These are phyloP conservation scores for Tympanopsis confertula DNA, from an alignment of 2,329 filamentous ascomycete species.

Conservation along the genomic window DNA sequence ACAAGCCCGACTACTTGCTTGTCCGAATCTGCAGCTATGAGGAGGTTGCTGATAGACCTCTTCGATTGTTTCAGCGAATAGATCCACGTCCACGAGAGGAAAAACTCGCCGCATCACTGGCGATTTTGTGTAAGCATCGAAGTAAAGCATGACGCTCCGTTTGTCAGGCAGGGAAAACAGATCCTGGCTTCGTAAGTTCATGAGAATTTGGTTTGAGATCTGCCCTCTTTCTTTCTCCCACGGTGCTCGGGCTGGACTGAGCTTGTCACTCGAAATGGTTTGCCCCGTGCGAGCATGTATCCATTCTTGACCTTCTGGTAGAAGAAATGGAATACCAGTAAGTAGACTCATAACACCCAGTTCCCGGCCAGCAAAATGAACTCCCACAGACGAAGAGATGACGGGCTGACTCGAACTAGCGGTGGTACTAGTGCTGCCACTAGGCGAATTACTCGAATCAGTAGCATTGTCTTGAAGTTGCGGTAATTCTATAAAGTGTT, in stretches of 20 bases:
- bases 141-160: constrained; percentile 11
- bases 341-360: background rate
- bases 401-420: too few species aligned
- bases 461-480: too few species aligned
- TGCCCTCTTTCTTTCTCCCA: background rate
- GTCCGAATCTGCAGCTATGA: constrained; percentile 9
- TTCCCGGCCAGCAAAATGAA: background rate
- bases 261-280: background rate
- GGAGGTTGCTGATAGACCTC: constrained; percentile 24
- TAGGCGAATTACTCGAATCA: too few species aligned
- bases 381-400: background rate
- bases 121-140: constrained; percentile 8
- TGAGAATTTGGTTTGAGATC: background rate
- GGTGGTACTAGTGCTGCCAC: too few species aligned
- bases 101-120: constrained; percentile 26
- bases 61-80: constrained; percentile 32
- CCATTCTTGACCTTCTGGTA: background rate
- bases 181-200: background rate
- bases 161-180: constrained; percentile 21
- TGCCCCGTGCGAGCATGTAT: background rate
- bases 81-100: constrained; percentile 30
- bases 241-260: background rate
- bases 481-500: too few species aligned
- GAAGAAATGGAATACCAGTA: background rate
- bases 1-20: constrained; percentile 27